Base-by-base conservation (phyloP, 768 basidiomycete genomes). In the Daedaleopsis sinensis region DNA sequence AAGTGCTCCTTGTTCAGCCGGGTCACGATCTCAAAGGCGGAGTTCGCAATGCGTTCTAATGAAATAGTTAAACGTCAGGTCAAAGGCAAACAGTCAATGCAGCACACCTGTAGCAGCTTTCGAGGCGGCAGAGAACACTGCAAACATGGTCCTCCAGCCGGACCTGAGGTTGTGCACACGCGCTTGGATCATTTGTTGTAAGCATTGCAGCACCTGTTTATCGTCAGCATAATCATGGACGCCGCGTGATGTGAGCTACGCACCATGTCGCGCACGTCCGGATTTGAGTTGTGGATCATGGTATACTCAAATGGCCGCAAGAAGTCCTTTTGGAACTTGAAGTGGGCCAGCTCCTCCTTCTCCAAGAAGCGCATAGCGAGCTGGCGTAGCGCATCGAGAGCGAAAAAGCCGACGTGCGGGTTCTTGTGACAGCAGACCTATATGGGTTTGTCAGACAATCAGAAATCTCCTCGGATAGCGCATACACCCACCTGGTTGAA, bases 281-380 rank as follows among this genome's bases (percentile, higher is more conserved):
- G 92, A 73, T 98, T 96, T 58, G 89, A 84, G 73, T 98, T 99
- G 71, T 98, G 91, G 47, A 90, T 82, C 93, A 99, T 99, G 1
- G 97, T 96, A 72, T 97, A 90, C 75, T 98, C 96, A 72, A 98
- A 99, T 0, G 97, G 97, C 70, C 94, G 93, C 63, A 99, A 76
- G 77, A 99, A 99, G 72, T 99, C 96, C 76, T 98, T 99, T 70
- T 99, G 97, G 75, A 99, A 99, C 70, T 96, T 94, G 84, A 98
- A 99, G 77, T 98, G 95, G 2, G 95, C 87, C 61, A 99, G 72
- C 74, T 99, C 97, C 71, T 98, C 97, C 74, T 98, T 99, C 76
- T 98, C 97, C 68, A 99, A 82, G 76, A 99, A 99, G 39, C 97
- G 89, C 94, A 97, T 97, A 3, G 97, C 95, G 52, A 99, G 78